Percentiles rank a stretch among this genome's conserved stretches.
Evolutionary conservation across 768 basidiomycete species (phyloP).

Genomic region (Psilocybe sp.): DNA sequence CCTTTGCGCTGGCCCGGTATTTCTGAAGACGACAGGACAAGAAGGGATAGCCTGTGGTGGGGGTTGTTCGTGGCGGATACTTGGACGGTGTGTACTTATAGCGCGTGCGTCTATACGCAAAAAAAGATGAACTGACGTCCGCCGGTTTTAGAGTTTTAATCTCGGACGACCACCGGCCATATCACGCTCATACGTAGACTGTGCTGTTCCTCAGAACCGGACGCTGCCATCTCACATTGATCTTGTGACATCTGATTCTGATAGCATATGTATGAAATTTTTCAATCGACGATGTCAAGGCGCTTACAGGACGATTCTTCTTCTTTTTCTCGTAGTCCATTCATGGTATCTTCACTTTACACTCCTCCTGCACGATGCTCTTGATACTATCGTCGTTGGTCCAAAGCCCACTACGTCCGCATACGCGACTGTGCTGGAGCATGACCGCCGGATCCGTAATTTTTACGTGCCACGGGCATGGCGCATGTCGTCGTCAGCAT

Average conservation of each 20-base stretch:
- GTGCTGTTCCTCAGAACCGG: no score
- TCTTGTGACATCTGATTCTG: background rate
- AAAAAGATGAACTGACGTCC: background rate
- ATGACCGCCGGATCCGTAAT: constrained; percentile 62
- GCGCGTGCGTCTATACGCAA: background rate
- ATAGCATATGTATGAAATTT: constrained; percentile 7
- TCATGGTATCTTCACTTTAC: constrained; percentile 57
- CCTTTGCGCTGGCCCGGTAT: background rate
- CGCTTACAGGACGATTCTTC: background rate
- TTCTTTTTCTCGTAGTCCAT: constrained; percentile 40
- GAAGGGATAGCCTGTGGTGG: constrained; percentile 63
- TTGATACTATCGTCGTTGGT: constrained; percentile 45
- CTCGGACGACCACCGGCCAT: no score
- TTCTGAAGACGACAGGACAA: constrained; percentile 34
- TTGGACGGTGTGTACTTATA: constrained; percentile 42
- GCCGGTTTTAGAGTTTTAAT: background rate
- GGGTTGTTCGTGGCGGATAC: constrained; percentile 64
- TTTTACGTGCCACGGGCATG: constrained; percentile 49
- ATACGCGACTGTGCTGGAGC: constrained; percentile 51
- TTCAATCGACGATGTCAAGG: background rate
- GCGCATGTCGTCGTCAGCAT: constrained; percentile 27
- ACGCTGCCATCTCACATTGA: no score
- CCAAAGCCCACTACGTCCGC: constrained; percentile 38
- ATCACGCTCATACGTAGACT: no score
- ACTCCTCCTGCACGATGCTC: constrained; percentile 46